Conservation (phyloP, 768 basidiomycete species). For the Tricholoma saponaceum region DNA sequence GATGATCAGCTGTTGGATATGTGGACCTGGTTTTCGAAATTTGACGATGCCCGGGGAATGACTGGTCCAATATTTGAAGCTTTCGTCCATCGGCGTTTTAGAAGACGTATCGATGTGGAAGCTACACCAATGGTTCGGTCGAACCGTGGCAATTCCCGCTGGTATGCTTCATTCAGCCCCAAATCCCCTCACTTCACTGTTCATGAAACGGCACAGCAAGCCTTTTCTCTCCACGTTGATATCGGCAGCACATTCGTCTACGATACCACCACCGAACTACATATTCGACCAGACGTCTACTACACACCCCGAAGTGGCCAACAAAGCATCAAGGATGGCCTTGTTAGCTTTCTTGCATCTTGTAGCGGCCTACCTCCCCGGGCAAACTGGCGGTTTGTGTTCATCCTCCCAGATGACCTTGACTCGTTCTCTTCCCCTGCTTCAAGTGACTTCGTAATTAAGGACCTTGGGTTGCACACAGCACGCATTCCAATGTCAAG, state of each 20-base stretch:
- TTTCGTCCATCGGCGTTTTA: neutral
- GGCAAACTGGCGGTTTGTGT: slow-evolving; percentile 8
- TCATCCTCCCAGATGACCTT: slow-evolving; percentile 6
- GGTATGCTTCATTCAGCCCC: neutral
- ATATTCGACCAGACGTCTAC: neutral
- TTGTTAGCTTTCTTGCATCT: slow-evolving; percentile 5
- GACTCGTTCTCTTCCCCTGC: slow-evolving; percentile 8
- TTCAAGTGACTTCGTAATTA: slow-evolving; percentile 5
- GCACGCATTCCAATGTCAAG: neutral
- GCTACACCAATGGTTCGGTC: neutral
- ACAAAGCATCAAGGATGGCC: slow-evolving; percentile 4
- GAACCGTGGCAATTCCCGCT: neutral
- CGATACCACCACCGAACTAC: neutral
- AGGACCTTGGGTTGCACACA: neutral
- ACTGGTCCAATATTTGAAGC: neutral
- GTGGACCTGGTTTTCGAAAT: neutral
- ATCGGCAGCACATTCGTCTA: neutral
- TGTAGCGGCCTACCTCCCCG: slow-evolving; percentile 6
- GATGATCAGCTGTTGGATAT: slow-evolving; percentile 1
- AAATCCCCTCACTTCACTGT: neutral
- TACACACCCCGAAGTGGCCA: neutral
- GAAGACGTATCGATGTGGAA: neutral
- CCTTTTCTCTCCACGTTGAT: neutral
- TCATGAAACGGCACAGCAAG: neutral
- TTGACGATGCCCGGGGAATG: neutral